Conservation (phyloP, 2,329 filamentous ascomycete species). For the Ophiostoma ulmi region DNA sequence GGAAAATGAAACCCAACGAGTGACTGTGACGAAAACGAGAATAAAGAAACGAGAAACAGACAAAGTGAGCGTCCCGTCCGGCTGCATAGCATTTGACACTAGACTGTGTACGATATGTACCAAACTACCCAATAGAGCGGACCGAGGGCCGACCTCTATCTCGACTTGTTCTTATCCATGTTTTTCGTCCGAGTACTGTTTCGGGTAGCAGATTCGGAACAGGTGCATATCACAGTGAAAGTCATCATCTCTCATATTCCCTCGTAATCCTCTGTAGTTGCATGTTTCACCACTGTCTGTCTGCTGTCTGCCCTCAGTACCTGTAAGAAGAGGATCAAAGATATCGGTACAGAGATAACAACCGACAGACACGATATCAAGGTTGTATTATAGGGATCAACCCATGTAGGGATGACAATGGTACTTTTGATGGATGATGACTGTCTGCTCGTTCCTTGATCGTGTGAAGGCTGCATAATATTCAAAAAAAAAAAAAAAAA, state of each 20-base stretch:
- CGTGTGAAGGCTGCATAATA: not conserved
- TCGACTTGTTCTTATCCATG: not conserved
- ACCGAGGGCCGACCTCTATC: not conserved
- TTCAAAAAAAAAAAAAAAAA: not conserved
- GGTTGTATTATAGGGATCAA: not conserved
- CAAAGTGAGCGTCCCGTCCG: not conserved
- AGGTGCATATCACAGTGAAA: not conserved
- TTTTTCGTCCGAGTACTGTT: not conserved
- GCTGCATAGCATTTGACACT: not conserved
- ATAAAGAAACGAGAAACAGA: not conserved
- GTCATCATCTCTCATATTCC: not conserved
- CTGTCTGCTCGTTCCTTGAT: not conserved
- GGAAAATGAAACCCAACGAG: not conserved
- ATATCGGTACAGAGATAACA: not conserved
- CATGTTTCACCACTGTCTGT: not conserved
- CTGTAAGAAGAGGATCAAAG: not conserved
- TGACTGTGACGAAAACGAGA: constrained; percentile 2
- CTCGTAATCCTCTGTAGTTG: not conserved
- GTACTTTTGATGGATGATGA: not conserved
- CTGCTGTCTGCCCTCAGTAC: no score
- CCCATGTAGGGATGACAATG: not conserved
- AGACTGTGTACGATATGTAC: not conserved
- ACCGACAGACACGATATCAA: not conserved
- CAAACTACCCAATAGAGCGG: not conserved
- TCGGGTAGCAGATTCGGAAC: not conserved